phyloP scores from a whole-genome alignment of 2,329 filamentous ascomycete genomes.

The Verticillium isaacii region DNA sequence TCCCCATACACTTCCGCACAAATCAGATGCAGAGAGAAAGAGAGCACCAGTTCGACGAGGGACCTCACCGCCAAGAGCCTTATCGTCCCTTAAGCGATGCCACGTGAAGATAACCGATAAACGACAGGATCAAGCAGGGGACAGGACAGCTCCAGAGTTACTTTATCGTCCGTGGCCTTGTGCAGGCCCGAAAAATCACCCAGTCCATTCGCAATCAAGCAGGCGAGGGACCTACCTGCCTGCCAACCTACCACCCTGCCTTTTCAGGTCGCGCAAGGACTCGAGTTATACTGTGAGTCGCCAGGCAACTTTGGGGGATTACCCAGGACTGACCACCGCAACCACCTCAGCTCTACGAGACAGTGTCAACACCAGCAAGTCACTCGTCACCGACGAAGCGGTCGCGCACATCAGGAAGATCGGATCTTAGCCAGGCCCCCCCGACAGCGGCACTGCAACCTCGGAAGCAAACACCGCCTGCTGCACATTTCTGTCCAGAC shows the following conservation, averaged over 20 bases:
- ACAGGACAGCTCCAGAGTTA: background rate
- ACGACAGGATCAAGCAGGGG: background rate
- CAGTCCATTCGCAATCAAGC: background rate
- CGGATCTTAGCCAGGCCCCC: background rate
- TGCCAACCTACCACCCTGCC: background rate
- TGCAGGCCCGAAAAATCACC: background rate
- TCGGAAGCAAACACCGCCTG: background rate
- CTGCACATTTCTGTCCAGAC: background rate
- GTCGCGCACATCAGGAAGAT: background rate
- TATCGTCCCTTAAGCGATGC: background rate
- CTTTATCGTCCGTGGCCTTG: background rate
- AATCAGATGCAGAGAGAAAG: no score
- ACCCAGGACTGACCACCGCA: background rate
- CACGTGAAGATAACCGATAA: background rate
- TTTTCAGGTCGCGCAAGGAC: background rate
- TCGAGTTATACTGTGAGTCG: background rate
- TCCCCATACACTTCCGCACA: no score
- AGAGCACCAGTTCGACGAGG: no score
- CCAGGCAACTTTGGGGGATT: background rate
- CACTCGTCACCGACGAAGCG: background rate
- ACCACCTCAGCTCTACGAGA: background rate
- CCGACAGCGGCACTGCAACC: background rate
- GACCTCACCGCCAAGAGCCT: background rate
- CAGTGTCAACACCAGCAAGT: background rate
- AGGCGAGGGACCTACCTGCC: background rate